These are phyloP conservation scores for Rickenella mellea DNA, from an alignment of 768 basidiomycete species.

Conservation along the genomic window DNA sequence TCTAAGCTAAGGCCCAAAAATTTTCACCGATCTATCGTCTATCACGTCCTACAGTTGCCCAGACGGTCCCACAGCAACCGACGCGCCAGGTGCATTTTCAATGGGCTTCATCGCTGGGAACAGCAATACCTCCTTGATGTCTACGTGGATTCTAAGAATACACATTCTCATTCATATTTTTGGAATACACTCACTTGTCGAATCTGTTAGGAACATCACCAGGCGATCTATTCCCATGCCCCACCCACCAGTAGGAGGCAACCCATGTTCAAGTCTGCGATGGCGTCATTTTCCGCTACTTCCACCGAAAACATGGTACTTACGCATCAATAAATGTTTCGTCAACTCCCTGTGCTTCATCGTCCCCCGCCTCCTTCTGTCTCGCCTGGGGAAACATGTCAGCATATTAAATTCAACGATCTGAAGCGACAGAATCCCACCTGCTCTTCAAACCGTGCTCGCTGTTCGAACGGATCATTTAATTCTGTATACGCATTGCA, in stretches of 20 bases:
- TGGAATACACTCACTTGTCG: constrained; percentile 55
- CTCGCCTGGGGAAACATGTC: constrained; percentile 34
- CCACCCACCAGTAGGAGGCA: constrained; percentile 97
- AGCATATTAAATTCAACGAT: background rate
- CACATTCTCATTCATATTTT: background rate
- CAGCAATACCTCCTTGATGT: constrained; percentile 93
- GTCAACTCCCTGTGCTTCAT: constrained; percentile 95
- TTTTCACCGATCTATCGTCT: too few relatives aligned
- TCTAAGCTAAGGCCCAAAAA: too few relatives aligned
- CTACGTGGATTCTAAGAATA: constrained; percentile 24
- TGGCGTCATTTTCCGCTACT: constrained; percentile 5
- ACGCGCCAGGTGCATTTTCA: constrained; percentile 32
- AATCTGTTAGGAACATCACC: constrained; percentile 98
- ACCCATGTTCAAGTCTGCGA: constrained; percentile 84
- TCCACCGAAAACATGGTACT: constrained; percentile 20
- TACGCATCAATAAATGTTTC: constrained; percentile 94
- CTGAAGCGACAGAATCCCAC: constrained; percentile 20
- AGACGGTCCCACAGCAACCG: constrained; percentile 19
- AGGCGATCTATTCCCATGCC: constrained; percentile 92
- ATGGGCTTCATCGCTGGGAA: constrained; percentile 97
- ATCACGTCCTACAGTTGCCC: constrained; percentile 8
- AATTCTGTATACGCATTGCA: constrained; percentile 99
- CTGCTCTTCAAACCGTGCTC: constrained; percentile 93
- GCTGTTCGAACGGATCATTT: constrained; percentile 97
- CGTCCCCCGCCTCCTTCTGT: constrained; percentile 96